Percentiles rank a stretch among this genome's conserved stretches.
Evolutionary conservation across 306 rosid species (phyloP).

Genomic region (Fragaria nilgerrensis): DNA sequence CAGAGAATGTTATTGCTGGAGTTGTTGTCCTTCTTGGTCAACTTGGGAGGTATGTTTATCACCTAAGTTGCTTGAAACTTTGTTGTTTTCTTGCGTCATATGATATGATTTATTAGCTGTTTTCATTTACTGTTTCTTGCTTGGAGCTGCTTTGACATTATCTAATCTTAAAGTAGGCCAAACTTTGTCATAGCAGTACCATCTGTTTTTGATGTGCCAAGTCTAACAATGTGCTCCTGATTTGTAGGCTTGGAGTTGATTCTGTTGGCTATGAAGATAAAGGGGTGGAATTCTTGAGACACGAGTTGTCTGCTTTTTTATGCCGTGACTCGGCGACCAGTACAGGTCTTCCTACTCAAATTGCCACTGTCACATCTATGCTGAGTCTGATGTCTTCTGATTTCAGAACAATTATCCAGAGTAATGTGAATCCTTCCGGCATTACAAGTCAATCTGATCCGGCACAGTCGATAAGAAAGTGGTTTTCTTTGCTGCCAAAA

Average conservation of each 20-base stretch:
- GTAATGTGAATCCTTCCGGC: conserved; percentile 24
- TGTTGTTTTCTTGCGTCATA: too few relatives aligned
- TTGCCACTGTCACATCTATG: conserved; percentile 54
- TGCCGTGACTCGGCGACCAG: conserved; percentile 28
- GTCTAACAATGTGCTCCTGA: not conserved
- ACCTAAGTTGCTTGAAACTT: conserved; percentile 12
- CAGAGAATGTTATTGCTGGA: conserved; percentile 43
- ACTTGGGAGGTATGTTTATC: conserved; percentile 72
- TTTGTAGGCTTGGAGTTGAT: conserved; percentile 69
- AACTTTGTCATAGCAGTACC: not conserved
- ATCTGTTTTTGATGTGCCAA: not conserved
- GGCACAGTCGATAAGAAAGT: conserved; percentile 45
- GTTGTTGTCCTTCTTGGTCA: conserved; percentile 74
- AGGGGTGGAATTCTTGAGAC: conserved; percentile 54
- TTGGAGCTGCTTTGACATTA: not conserved
- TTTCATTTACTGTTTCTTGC: not conserved
- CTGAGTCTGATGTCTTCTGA: conserved; percentile 55
- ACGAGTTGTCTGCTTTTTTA: conserved; percentile 44
- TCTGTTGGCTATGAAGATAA: conserved; percentile 64
- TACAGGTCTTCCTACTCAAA: conserved; percentile 45
- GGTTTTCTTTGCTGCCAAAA: conserved; percentile 58
- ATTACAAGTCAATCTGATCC: conserved; percentile 30
- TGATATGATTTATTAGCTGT: not conserved
- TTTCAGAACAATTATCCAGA: conserved; percentile 51
- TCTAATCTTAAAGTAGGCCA: not conserved